Evolutionary conservation across 2,329 filamentous ascomycete genomes (phyloP), one percentile per base, ranked within the genome.

Genomic region (Aciculosporium take): DNA sequence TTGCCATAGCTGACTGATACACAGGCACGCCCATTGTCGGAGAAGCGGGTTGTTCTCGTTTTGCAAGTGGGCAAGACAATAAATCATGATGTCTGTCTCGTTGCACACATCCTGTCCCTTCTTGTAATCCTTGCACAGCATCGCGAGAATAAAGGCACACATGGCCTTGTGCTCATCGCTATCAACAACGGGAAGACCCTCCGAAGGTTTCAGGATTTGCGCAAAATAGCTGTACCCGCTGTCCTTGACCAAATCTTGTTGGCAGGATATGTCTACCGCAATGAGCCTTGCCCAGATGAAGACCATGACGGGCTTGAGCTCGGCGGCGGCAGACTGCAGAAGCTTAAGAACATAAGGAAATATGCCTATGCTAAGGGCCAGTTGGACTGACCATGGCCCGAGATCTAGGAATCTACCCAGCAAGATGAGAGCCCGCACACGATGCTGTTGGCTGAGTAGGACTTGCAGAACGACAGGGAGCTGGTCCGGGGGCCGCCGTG

Each of bases 291-390:
- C 88, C 91, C 91, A 98, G 48, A 98, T 98, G 60, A 96, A 98
- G 5, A 98, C 88, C 91, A 98, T 96, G 45, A 96, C 88, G 0
- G 91, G 89, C 56, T 96, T 96, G 46, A 98, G 66, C 60, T 98
- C 91, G 36, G 86, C 76, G 0, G 91, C 91, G 36, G 93, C 89
- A 4, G 91, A 96, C 59, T 98, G 91, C 15, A 98, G 68, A 21
- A 98, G 69, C 62, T 98, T 98, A 27, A 98, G 67, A n/a, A 98
- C 91, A 56, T 98, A 98, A 0, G 91, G 91, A 60, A 98, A 98
- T 47, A 98, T 98, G 20, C 91, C 91, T 46, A 98, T 98, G 60
- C 88, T 95, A 13, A 98, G 71, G 13, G 91, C 91, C 31, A 98
- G 76, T 58, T 96, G 91, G n/a, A 98, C 91, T 24, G 91, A 93